Base-by-base conservation (phyloP, 371 early-diverging fungal species). In the Zychaea mexicana region DNA sequence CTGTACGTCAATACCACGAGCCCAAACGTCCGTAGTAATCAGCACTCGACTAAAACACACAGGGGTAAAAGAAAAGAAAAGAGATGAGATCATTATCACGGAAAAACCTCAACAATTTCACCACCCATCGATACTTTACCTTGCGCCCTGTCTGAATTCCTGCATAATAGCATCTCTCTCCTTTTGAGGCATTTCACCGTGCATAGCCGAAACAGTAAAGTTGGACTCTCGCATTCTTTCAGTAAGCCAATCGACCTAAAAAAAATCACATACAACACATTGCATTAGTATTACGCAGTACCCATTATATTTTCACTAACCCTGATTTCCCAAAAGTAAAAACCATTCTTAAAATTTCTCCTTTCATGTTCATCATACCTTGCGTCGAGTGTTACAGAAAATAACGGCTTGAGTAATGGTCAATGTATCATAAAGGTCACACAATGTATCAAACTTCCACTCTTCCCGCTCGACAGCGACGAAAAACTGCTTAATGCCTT, bases 401-500 rank as follows among this genome's bases (percentile, higher is more conserved):
- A 99, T 97, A 65, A 99, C 97, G 21, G 98, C 98, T 77, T 99
- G 99, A 24, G 98, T 96, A 71, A 99, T 94, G 36, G 93, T 93
- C 57, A 97, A 74, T 21, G 96, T 96, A 72, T 95, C 95, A 83
- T 98, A 99, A 38, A 99, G 77, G 80, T 99, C 99, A 72, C 93
- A 96, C 47, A 96, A 87, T 21, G 97, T 99, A 81, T 93, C 96
- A 64, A 95, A 93, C 78, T 94, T 98, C 95, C 91, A 96, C 72
- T 94, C 98, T 79, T 95, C 96, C 74, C 89, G 88, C 76, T 98
- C 99, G 10, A 99, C 94, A 45, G 95, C 92, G 15, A 99, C 94
- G 83, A 93, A 99, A 88, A 98, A 99, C 77, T 99, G 99, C 74
- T 97, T 96, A 78, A 99, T 99, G 66, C 99, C 99, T 84, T 99